Percentiles rank a stretch among this genome's conserved stretches.
Evolutionary conservation across 345 rosid genomes (phyloP).

Genomic region (Syzygium oleosum): DNA sequence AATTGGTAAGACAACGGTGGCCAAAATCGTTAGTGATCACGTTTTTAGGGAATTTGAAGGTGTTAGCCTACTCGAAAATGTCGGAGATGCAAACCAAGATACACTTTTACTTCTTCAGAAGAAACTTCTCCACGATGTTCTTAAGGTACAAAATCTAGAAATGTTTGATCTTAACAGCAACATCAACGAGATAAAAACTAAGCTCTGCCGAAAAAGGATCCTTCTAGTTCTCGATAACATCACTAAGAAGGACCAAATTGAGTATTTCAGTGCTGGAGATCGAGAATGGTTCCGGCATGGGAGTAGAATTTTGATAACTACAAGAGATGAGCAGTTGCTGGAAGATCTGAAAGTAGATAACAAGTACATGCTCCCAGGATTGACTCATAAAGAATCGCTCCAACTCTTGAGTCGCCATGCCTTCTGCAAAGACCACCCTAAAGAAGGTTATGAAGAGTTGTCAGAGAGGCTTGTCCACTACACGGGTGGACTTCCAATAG

Average conservation of each 20-base stretch:
- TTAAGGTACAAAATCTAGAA: neutral
- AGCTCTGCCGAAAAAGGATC: neutral
- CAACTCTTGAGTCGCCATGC: neutral
- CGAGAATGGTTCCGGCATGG: neutral
- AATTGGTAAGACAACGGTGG: neutral
- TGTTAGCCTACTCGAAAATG: neutral
- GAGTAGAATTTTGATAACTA: slow-evolving; percentile 1
- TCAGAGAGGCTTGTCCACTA: neutral
- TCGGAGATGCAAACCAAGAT: neutral
- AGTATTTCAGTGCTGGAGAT: neutral
- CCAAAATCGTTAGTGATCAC: neutral
- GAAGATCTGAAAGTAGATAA: neutral
- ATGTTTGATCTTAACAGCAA: neutral
- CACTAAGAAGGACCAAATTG: neutral
- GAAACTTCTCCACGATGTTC: neutral
- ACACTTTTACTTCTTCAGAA: neutral
- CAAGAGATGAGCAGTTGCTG: neutral
- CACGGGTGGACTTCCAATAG: neutral
- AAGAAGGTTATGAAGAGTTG: neutral
- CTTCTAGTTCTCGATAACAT: neutral
- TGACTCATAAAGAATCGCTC: neutral
- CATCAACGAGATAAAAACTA: neutral
- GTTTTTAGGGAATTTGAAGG: neutral
- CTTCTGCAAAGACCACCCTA: neutral
- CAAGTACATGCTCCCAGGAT: neutral